Base-by-base conservation (phyloP, 352 stramenopile species). In the Phytophthora megakarya region DNA sequence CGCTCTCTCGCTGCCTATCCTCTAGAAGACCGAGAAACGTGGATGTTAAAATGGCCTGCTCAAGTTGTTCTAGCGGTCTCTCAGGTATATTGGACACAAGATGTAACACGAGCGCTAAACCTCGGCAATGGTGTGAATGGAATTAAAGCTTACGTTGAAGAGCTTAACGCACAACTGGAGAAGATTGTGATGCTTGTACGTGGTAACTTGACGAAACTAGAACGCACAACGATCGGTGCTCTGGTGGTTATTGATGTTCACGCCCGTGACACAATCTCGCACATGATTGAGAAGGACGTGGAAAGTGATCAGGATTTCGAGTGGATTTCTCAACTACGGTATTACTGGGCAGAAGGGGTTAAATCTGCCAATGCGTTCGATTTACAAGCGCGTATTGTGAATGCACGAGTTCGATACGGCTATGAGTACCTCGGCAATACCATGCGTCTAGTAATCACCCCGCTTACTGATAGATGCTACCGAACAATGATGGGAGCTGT, bases 401-500 rank as follows among this genome's bases (percentile, higher is more conserved):
- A 96, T 43, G 86, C 88, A 3, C 81, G 82, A 7, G 87, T 96
- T 19, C 89, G 88, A 56, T 97, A 97, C 59, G 88, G 86, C 18
- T 95, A 95, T 65, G 87, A 94, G 70, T 98, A 98, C 68, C 81
- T 98, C 0, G 93, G 93, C 3, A 98, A 98, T 65, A 96, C 89
- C 15, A 96, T 93, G 76, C 80, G 94, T 1, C 76, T 98, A 1
- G 94, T 98, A 47, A 98, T 98, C 71, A 98, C 94, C 7, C 94
- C 93, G 26, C 78, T 98, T 1, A 98, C 95, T 3, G 95, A 98
- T 73, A 73, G 90, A 18, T 98, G 94, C 72, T 98, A 98, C 59
- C 87, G 95, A 15, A 98, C 94, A 9, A 95, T 98, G 80, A 97
- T 97, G 71, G 90, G 93, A 6, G 94, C 94, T n/a, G 92, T 98